These are phyloP conservation scores for Suhomyces wounanorum DNA, from an alignment of 1,139 yeast genomes.

Conservation along the genomic window DNA sequence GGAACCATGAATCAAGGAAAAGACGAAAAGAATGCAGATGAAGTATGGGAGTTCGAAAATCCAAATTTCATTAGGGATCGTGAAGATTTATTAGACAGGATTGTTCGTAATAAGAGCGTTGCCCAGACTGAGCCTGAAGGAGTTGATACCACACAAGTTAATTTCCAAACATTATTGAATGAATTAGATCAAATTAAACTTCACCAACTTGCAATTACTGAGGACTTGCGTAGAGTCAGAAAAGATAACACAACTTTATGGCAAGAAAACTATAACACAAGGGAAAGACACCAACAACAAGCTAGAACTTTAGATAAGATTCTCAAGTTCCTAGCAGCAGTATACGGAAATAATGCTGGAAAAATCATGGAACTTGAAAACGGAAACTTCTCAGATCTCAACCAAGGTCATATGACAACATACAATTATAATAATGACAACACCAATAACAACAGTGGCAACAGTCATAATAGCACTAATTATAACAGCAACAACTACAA, in stretches of 20 bases:
- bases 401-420: conserved; percentile 20
- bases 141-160: conserved; percentile 30
- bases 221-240: conserved; percentile 78
- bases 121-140: conserved; percentile 16
- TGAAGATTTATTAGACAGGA: conserved; percentile 74
- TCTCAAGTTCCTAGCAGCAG: conserved; percentile 79
- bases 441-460: conserved; percentile 11
- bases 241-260: conserved; percentile 88
- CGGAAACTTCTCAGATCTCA: conserved; percentile 13
- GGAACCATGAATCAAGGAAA: conserved; percentile 62
- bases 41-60: conserved; percentile 75
- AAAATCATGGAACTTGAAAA: conserved; percentile 45
- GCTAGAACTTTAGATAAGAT: conserved; percentile 87
- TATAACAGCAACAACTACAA: conserved; percentile 14
- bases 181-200: conserved; percentile 78
- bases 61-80: conserved; percentile 74
- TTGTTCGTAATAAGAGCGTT: conserved; percentile 48
- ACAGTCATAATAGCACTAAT: conserved; percentile 3
- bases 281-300: conserved; percentile 85
- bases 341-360: conserved; percentile 68
- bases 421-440: conserved; percentile 17
- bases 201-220: conserved; percentile 79
- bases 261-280: conserved; percentile 81
- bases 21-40: conserved; percentile 51
- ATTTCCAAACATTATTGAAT: conserved; percentile 56